phyloP scores from a whole-genome alignment of 1,284 basidiomycete genomes.

The Wolfiporia cocos region DNA sequence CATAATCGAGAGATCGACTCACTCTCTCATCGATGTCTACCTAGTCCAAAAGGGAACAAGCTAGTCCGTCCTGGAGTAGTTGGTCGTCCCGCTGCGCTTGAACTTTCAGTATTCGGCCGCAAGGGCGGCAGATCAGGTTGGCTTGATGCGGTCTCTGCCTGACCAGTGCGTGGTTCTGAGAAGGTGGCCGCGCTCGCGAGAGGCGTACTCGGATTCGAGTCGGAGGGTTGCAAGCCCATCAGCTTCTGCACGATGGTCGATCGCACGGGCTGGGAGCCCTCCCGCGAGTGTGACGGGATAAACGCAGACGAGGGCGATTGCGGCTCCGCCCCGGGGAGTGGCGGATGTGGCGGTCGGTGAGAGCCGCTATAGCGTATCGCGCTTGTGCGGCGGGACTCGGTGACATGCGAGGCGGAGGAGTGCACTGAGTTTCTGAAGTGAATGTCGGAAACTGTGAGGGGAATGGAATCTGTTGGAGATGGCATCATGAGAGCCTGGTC shows the following conservation, averaged over 20 bases:
- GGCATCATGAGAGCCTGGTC: conserved; percentile 16
- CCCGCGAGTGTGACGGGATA: conserved; percentile 14
- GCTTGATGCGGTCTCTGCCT: too few species aligned
- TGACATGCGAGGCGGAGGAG: conserved; percentile 21
- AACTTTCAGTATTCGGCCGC: too few species aligned
- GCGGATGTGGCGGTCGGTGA: conserved; percentile 44
- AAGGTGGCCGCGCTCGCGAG: too few species aligned
- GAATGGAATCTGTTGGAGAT: conserved; percentile 64
- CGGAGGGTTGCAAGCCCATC: too few species aligned
- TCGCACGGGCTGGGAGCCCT: conserved; percentile 12
- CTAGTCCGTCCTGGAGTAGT: too few species aligned
- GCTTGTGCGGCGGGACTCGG: conserved; percentile 33
- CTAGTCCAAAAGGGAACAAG: too few species aligned
- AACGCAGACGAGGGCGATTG: conserved; percentile 11
- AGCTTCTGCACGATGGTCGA: conserved; percentile 35
- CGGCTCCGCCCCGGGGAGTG: conserved; percentile 31
- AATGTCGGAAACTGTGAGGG: conserved; percentile 62
- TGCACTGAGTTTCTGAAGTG: conserved; percentile 55
- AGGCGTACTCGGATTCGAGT: too few species aligned
- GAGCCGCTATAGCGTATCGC: conserved; percentile 24
- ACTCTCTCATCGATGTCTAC: too few species aligned
- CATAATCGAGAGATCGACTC: too few species aligned
- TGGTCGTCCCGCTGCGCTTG: too few species aligned
- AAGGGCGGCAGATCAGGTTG: too few species aligned
- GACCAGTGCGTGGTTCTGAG: too few species aligned